These are phyloP conservation scores for Aspergillus texensis DNA, from an alignment of 2,329 filamentous ascomycete genomes.

Conservation along the genomic window DNA sequence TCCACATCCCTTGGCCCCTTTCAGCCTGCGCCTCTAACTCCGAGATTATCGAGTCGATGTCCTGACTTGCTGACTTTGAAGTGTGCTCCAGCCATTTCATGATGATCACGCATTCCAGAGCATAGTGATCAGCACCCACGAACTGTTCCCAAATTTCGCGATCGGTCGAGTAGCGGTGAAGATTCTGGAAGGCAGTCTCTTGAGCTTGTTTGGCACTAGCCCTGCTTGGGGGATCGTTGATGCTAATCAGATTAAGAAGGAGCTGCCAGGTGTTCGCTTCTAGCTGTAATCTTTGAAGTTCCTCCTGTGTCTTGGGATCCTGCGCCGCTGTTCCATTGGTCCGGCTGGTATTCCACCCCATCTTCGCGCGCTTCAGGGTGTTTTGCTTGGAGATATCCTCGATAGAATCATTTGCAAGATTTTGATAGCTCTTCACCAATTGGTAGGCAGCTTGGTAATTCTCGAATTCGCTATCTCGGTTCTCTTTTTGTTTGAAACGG, in stretches of 20 bases:
- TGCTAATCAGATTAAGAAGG: conserved; percentile 71
- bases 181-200: conserved; percentile 42
- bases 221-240: conserved; percentile 61
- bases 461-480: conserved; percentile 54
- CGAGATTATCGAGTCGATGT: conserved; percentile 74
- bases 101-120: conserved; percentile 76
- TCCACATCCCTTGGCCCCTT: conserved; percentile 74
- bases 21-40: conserved; percentile 77
- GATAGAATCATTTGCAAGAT: conserved; percentile 56
- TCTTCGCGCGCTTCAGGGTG: conserved; percentile 43
- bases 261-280: conserved; percentile 93
- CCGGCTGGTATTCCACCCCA: conserved; percentile 31
- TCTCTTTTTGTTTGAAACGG: conserved; percentile 63
- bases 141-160: conserved; percentile 73
- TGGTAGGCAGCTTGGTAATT: conserved; percentile 67
- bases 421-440: conserved; percentile 66
- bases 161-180: conserved; percentile 62
- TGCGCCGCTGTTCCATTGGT: conserved; percentile 19
- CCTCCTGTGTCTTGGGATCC: conserved; percentile 34
- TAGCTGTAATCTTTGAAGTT: conserved; percentile 67
- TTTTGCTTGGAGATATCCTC: conserved; percentile 46
- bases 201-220: conserved; percentile 43
- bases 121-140: conserved; percentile 69
- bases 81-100: conserved; percentile 85
- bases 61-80: conserved; percentile 66